Percentiles rank a stretch among this genome's conserved stretches.
Evolutionary conservation across 805 yeast species (phyloP).

Genomic region (Dipodascopsis uninucleata): DNA sequence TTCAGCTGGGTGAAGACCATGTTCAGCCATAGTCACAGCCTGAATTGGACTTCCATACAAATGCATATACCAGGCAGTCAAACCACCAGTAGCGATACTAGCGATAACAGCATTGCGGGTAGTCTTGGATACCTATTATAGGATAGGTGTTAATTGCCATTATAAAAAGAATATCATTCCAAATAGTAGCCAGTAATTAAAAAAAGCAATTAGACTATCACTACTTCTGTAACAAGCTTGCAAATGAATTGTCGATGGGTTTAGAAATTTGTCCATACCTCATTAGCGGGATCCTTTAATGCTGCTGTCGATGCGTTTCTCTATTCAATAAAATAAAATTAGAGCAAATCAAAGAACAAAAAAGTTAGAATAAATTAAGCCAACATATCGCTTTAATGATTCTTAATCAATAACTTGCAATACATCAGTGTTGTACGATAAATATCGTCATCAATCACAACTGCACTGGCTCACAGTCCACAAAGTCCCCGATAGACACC

Average conservation of each 20-base stretch:
- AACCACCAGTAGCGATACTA: constrained; percentile 68
- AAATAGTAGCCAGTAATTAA: neutral
- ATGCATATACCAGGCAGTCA: constrained; percentile 77
- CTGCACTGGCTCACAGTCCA: constrained; percentile 3
- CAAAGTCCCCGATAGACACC: no score
- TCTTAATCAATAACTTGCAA: neutral
- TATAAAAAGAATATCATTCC: neutral
- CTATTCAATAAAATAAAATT: no score
- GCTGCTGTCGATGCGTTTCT: constrained; percentile 2
- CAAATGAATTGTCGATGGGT: no score
- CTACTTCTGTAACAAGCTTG: no score
- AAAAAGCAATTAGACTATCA: no score
- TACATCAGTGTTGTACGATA: neutral
- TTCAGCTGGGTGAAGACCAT: constrained; percentile 94
- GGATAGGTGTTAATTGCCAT: neutral
- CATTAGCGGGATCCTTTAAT: neutral
- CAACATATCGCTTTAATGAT: neutral
- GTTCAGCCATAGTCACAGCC: constrained; percentile 83
- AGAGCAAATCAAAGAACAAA: no score
- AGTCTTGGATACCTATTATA: constrained; percentile 9
- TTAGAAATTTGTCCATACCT: no score
- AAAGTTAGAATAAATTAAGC: no score
- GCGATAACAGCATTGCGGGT: constrained; percentile 36
- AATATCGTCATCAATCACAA: neutral
- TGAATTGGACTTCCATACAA: constrained; percentile 81